Evolutionary conservation across 2,329 filamentous ascomycete genomes (phyloP).

Genomic region (Trichoderma koningiopsis): DNA sequence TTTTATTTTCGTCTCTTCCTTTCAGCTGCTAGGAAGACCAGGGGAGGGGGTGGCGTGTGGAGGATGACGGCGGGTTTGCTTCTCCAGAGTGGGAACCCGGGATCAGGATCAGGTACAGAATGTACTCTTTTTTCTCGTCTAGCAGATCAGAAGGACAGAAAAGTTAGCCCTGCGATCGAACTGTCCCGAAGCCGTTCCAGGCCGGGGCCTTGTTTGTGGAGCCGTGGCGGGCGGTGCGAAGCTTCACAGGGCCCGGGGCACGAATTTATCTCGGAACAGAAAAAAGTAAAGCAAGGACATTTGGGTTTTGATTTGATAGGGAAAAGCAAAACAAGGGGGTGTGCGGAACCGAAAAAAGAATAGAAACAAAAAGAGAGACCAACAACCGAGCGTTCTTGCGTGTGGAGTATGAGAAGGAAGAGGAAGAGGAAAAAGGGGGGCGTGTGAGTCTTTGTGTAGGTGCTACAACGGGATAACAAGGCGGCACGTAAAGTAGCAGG

Average conservation of each 20-base stretch:
- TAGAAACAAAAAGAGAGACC: not conserved
- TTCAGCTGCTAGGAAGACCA: conserved; percentile 24
- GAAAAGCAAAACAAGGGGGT: conserved; percentile 7
- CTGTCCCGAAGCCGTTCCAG: conserved; percentile 19
- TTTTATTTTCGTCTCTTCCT: not conserved
- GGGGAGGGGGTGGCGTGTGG: conserved; percentile 18
- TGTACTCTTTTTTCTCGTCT: conserved; percentile 5
- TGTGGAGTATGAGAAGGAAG: conserved; percentile 8
- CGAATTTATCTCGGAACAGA: conserved; percentile 42
- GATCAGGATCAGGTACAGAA: conserved; percentile 25
- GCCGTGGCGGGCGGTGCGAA: conserved; percentile 29
- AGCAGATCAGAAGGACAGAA: conserved; percentile 16
- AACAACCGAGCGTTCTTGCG: conserved; percentile 9
- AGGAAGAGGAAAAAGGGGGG: not conserved
- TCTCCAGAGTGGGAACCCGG: conserved; percentile 9
- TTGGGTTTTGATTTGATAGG: not conserved
- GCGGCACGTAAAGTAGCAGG: not conserved
- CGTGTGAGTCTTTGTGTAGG: conserved; percentile 6
- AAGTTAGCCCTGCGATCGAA: conserved; percentile 18
- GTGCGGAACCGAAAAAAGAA: not conserved
- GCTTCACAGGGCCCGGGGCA: conserved; percentile 30
- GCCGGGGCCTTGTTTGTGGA: conserved; percentile 19
- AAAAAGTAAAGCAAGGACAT: conserved; percentile 1
- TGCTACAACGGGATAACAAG: not conserved
- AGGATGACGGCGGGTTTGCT: not conserved